These are phyloP conservation scores for Verticillium zaregamsianum DNA, from an alignment of 2,329 filamentous ascomycete genomes.

Conservation along the genomic window DNA sequence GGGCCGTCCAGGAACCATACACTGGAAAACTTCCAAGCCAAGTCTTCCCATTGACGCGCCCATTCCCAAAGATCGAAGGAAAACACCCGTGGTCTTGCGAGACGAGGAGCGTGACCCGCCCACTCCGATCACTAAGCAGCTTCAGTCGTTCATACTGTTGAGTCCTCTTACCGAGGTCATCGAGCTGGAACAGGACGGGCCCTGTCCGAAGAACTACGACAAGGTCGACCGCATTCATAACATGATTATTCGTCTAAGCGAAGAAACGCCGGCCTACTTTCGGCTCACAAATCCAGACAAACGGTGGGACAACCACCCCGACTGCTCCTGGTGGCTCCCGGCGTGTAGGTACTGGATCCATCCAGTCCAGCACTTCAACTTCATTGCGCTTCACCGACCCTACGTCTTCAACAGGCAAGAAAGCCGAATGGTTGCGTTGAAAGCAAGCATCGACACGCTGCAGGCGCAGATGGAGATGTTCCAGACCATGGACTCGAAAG, in stretches of 20 bases:
- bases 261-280: conserved; percentile 47
- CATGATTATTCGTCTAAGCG: conserved; percentile 42
- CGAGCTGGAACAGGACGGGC: conserved; percentile 51
- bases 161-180: conserved; percentile 48
- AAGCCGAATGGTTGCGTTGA: conserved; percentile 52
- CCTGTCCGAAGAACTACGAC: conserved; percentile 48
- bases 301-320: conserved; percentile 48
- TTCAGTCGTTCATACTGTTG: conserved; percentile 47
- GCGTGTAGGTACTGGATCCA: conserved; percentile 40
- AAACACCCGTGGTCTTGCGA: conserved; percentile 43
- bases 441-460: conserved; percentile 51
- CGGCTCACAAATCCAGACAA: conserved; percentile 53
- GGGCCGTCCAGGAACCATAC: conserved; percentile 52
- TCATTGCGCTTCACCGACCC: conserved; percentile 57
- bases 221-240: conserved; percentile 52
- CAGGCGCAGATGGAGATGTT: conserved; percentile 49
- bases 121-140: conserved; percentile 48
- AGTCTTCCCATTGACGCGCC: conserved; percentile 50
- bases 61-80: conserved; percentile 40
- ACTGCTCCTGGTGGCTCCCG: conserved; percentile 54
- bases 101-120: conserved; percentile 45
- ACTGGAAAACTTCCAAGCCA: conserved; percentile 41
- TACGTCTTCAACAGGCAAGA: conserved; percentile 55
- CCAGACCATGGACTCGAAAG: conserved; percentile 41
- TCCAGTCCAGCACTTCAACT: conserved; percentile 42